phyloP scores from a whole-genome alignment of 2,329 filamentous ascomycete genomes.

The Myotisia sp. region DNA sequence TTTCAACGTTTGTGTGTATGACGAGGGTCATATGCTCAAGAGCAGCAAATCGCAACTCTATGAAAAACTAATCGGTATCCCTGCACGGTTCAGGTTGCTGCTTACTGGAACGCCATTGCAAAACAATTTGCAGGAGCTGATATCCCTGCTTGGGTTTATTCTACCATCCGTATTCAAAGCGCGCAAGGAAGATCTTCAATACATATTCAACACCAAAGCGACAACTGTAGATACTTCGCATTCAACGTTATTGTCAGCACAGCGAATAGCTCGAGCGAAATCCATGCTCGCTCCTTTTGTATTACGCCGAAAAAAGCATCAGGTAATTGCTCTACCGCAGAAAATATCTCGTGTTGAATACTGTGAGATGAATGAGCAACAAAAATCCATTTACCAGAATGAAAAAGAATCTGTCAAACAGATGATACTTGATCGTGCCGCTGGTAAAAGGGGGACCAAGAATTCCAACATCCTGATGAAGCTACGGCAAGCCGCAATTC shows the following conservation, averaged over 20 bases:
- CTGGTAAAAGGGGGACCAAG: constrained; percentile 38
- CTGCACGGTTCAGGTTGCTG: constrained; percentile 68
- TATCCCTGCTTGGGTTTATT: constrained; percentile 84
- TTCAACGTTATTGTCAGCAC: constrained; percentile 68
- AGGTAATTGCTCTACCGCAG: constrained; percentile 72
- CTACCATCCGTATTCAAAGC: constrained; percentile 70
- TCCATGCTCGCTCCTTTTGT: constrained; percentile 94
- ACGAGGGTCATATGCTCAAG: constrained; percentile 89
- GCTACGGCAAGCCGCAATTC: constrained; percentile 80
- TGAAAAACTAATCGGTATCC: constrained; percentile 60
- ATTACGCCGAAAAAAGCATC: constrained; percentile 79
- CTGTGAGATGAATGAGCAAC: constrained; percentile 61
- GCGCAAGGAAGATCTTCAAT: constrained; percentile 63
- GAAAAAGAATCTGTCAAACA: constrained; percentile 50
- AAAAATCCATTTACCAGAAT: constrained; percentile 58
- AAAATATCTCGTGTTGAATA: constrained; percentile 68
- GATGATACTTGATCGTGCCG: constrained; percentile 45
- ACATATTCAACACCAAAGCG: constrained; percentile 84
- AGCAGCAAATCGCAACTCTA: constrained; percentile 75
- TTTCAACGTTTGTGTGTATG: constrained; percentile 58
- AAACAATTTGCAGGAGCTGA: constrained; percentile 88
- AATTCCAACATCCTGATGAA: constrained; percentile 66
- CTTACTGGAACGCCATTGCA: constrained; percentile 86
- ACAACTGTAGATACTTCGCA: constrained; percentile 60
- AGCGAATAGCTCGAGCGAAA: constrained; percentile 72